These are phyloP conservation scores for Scutellaria minor DNA, from an alignment of 257 asterid genomes.

Conservation along the genomic window DNA sequence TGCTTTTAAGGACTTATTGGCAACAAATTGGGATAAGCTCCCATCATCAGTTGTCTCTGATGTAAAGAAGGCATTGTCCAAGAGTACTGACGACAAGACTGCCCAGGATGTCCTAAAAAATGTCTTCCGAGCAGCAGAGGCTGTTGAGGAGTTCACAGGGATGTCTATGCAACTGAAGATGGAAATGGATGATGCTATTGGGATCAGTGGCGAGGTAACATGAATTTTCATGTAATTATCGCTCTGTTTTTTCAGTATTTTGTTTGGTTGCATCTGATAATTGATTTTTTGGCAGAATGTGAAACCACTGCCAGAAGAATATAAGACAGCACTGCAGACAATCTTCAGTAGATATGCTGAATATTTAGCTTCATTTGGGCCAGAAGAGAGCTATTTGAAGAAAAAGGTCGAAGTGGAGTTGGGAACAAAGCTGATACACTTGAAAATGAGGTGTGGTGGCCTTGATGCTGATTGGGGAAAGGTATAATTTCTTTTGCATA, in stretches of 20 bases:
- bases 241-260: conserved; percentile 14
- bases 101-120: conserved; percentile 76
- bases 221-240: conserved; percentile 15
- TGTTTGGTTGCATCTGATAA: conserved; percentile 33
- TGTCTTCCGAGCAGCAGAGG: conserved; percentile 87
- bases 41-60: conserved; percentile 64
- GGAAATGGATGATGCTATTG: conserved; percentile 89
- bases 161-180: conserved; percentile 74
- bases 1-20: conserved; percentile 89
- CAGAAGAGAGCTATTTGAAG: conserved; percentile 82
- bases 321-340: conserved; percentile 66
- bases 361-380: conserved; percentile 84
- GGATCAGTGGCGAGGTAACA: conserved; percentile 88
- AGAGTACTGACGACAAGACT: conserved; percentile 73
- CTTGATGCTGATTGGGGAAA: conserved; percentile 93
- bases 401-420: conserved; percentile 93
- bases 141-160: conserved; percentile 89
- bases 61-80: conserved; percentile 69
- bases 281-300: conserved; percentile 62
- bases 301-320: conserved; percentile 79
- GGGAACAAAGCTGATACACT: conserved; percentile 88
- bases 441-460: conserved; percentile 98
- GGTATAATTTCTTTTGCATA: conserved; percentile 54
- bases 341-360: conserved; percentile 66
- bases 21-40: conserved; percentile 77